Conservation (phyloP, 2,329 filamentous ascomycete species). For the Penicillium griseofulvum region DNA sequence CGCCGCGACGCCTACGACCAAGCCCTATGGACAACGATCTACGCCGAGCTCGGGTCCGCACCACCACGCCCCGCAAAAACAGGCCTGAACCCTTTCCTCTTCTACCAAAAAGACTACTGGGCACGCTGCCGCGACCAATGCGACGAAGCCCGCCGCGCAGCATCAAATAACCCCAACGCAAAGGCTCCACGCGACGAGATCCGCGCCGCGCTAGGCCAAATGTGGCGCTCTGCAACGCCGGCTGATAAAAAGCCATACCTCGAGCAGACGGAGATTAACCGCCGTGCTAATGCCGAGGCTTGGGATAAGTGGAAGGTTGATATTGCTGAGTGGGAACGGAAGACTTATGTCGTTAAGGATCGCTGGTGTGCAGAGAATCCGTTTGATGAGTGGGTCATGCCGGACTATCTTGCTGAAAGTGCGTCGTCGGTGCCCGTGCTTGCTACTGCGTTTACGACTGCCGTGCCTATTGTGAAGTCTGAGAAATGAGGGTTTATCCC, state of each 20-base stretch:
- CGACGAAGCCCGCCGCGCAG: constrained; percentile 64
- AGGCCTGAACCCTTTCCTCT: constrained; percentile 79
- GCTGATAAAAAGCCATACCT: constrained; percentile 75
- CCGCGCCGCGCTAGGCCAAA: constrained; percentile 77
- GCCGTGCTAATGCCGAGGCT: constrained; percentile 63
- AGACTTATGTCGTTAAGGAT: constrained; percentile 39
- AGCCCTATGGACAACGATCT: constrained; percentile 56
- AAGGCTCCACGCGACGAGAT: constrained; percentile 72
- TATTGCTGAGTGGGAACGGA: constrained; percentile 52
- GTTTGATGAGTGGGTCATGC: constrained; percentile 32
- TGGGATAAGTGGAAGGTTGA: constrained; percentile 70
- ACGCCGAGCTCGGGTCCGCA: constrained; percentile 67
- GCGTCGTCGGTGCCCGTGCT: constrained; percentile 3
- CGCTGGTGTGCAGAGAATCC: constrained; percentile 41
- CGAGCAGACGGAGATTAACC: constrained; percentile 69
- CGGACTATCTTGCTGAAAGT: constrained; percentile 1
- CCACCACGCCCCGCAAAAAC: constrained; percentile 70
- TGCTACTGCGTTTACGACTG: background rate
- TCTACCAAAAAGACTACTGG: constrained; percentile 79
- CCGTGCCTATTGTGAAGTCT: background rate
- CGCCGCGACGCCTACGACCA: constrained; percentile 55
- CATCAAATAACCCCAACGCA: constrained; percentile 64
- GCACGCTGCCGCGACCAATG: constrained; percentile 61
- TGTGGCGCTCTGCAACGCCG: constrained; percentile 77
- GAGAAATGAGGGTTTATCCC: background rate